These are phyloP conservation scores for Triangularia setosa DNA, from an alignment of 2,329 filamentous ascomycete genomes.

Conservation along the genomic window DNA sequence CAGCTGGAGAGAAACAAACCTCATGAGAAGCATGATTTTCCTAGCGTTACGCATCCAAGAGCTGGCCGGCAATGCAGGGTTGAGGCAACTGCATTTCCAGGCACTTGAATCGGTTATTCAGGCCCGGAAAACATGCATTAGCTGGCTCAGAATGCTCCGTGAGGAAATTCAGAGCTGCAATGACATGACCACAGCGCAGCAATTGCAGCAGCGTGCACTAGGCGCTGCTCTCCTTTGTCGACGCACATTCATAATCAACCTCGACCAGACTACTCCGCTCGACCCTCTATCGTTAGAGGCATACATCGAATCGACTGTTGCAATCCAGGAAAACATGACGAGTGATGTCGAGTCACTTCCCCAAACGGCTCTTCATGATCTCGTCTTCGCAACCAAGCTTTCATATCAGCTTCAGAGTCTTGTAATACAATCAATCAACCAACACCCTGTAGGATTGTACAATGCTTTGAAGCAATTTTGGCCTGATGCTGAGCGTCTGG, in stretches of 20 bases:
- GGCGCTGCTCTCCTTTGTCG: conserved; percentile 28
- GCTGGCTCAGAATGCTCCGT: conserved; percentile 14
- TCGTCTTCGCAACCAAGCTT: conserved; percentile 13
- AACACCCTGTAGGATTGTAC: conserved; percentile 1
- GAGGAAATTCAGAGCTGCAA: conserved; percentile 11
- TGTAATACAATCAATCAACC: background rate
- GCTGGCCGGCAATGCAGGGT: conserved; percentile 11
- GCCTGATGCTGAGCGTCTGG: conserved; percentile 14
- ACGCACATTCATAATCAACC: conserved; percentile 38
- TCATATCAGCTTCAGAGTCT: conserved; percentile 7
- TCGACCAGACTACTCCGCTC: conserved; percentile 20
- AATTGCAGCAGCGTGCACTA: conserved; percentile 14
- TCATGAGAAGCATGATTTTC: conserved; percentile 56
- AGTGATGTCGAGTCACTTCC: conserved; percentile 11
- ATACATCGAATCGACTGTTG: conserved; percentile 41
- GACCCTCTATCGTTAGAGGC: conserved; percentile 33
- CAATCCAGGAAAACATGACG: conserved; percentile 17
- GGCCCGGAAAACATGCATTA: conserved; percentile 12
- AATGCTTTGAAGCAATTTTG: conserved; percentile 13
- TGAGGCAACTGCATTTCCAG: conserved; percentile 9
- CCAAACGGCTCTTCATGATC: background rate
- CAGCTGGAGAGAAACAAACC: conserved; percentile 57
- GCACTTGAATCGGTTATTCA: conserved; percentile 18
- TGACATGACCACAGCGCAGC: conserved; percentile 8
- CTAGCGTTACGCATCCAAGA: conserved; percentile 41